Evolutionary conservation across 108 stramenopile genomes (phyloP), one percentile per base, ranked within the genome.

Genomic region (Phaeodactylum tricornutum): DNA sequence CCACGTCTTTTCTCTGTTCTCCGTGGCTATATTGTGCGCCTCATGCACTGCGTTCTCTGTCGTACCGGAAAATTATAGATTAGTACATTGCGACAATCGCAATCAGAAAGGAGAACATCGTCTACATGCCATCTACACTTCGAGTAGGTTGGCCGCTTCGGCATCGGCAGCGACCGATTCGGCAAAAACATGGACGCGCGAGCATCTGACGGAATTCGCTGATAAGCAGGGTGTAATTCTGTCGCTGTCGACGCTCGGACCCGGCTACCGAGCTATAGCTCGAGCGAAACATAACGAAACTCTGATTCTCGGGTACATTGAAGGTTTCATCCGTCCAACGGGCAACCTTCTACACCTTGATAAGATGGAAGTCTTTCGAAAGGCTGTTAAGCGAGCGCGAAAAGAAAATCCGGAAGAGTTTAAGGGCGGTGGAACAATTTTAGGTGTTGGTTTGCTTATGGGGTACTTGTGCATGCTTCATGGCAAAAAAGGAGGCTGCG

Each of bases 351-450:
- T 88, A 34, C 86, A 88, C 51, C 52, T 83, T 33, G 86, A 88
- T 63, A 81, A 81, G 49, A 83, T 88, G 86, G 77, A 88, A 60
- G 72, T 88, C 11, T 88, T 71, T 35, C 55, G 76, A 34, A 40
- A 38, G 1, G 60, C 59, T n/a, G 32, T 81, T 6, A 30, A 71
- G 23, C 49, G 49, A 19, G 80, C 75, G 12, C 37, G 71, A 14
- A 46, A 31, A 4, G 69, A 73, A 47, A 47, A 52, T 23, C 57
- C 61, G 4, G 53, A 23, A 0, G 43, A 32, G 1, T 75, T 81
- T 38, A 32, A 55, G 19, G 69, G 66, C 33, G 79, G 81, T 0
- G 81, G 81, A 8, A 52, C 63, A 6, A 54, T 46, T 22, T 62
- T 82, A 21, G 85, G 79, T 20, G 59, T 82, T 7, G 81, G 85